Evolutionary conservation across 345 rosid genomes (phyloP), one percentile per base, ranked within the genome.

Genomic region (Melaleuca quinquenervia): DNA sequence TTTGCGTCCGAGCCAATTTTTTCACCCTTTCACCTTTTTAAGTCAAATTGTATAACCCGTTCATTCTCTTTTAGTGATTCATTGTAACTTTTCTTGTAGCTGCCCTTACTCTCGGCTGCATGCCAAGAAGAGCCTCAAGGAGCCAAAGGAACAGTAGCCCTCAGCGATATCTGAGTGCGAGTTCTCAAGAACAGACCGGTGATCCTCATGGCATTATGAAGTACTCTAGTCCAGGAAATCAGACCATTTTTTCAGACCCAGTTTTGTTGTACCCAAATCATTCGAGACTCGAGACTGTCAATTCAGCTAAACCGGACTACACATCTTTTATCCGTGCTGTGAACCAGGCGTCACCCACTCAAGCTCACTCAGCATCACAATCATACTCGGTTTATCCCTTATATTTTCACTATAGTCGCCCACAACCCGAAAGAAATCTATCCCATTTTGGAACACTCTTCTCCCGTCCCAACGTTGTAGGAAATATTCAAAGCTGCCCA

Each of bases 21-120:
- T 29, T 44, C 52, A 6, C 36, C 6, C 26, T 15, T 16, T 27
- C 45, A 22, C 15, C 50, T 84, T 62, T 48, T 8, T 44, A 83
- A 32, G 85, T 74, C 56, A 55, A 32, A 24, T 51, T 53, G 45
- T 50, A 50, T 70, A 70, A 70, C 82, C n/a, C 70, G 52, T 44
- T 12, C 41, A 41, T 18, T 82, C 52, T 86, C 26, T 45, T 55
- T 82, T 55, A 48, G 41, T 48, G 6, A 82, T 86, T 27, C 44
- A 8, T 29, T 8, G 8, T 11, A 24, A 41, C 29, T 21, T 52
- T 48, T 70, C 26, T 54, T 84, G 56, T 92, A 93, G 97, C 95
- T 90, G 97, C 97, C 75, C 94, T 94, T 32, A 92, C 90, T 85
- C 89, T 94, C 88, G 97, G 97, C 45, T 94, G 97, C 88, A 90